Conservation (phyloP, 2,329 filamentous ascomycete species). For the Penicillium frequentans region DNA sequence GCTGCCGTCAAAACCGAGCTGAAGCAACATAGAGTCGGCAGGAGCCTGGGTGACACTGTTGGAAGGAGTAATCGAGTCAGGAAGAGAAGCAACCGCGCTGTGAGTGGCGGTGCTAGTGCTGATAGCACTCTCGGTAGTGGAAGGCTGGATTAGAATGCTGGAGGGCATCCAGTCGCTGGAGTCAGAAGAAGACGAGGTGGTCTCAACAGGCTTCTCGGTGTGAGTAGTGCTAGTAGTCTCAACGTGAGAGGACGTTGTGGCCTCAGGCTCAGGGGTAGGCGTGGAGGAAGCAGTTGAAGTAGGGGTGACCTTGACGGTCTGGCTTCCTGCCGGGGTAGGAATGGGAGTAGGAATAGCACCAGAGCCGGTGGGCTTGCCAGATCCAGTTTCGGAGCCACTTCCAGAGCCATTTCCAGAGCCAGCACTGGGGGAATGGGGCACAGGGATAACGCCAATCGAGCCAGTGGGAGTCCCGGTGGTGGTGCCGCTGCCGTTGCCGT, state of each 20-base stretch:
- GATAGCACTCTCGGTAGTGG: slow-evolving; percentile 7
- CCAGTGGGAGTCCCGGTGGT: not conserved
- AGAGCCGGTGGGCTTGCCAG: slow-evolving; percentile 7
- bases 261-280: slow-evolving; percentile 22
- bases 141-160: slow-evolving; percentile 16
- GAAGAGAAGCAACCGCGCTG: slow-evolving; percentile 63
- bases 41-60: slow-evolving; percentile 59
- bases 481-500: not conserved
- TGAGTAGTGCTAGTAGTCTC: slow-evolving; percentile 32
- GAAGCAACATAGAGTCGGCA: slow-evolving; percentile 68
- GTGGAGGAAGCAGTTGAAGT: not conserved
- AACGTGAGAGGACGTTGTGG: slow-evolving; percentile 36
- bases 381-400: slow-evolving; percentile 2
- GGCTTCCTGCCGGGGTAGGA: slow-evolving; percentile 11
- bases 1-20: slow-evolving; percentile 78
- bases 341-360: slow-evolving; percentile 9
- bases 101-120: slow-evolving; percentile 33
- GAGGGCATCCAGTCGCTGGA: slow-evolving; percentile 23
- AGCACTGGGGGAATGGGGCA: slow-evolving; percentile 16
- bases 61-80: slow-evolving; percentile 72
- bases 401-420: slow-evolving; percentile 4
- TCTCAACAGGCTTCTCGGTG: slow-evolving; percentile 26
- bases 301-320: not conserved
- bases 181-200: slow-evolving; percentile 25
- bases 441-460: slow-evolving; percentile 17